phyloP scores from a whole-genome alignment of 2,329 filamentous ascomycete genomes.

The Nemania abortiva region DNA sequence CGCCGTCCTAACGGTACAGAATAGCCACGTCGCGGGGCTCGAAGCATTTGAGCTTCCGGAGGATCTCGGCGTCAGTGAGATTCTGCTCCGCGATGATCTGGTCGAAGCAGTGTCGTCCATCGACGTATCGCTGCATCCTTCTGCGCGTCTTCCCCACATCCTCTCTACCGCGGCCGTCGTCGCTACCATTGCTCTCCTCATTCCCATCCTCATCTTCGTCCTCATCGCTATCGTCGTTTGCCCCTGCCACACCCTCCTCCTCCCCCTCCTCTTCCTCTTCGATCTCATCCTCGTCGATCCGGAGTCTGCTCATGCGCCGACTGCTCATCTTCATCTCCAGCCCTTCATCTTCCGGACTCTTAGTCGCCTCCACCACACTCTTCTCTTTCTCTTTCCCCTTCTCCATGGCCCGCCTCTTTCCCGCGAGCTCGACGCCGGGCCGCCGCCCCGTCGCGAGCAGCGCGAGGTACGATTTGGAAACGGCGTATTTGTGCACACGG shows the following conservation, averaged over 20 bases:
- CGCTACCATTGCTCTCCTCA: slow-evolving; percentile 34
- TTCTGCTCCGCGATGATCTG: slow-evolving; percentile 84
- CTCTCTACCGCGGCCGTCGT: slow-evolving; percentile 24
- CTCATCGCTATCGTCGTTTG: slow-evolving; percentile 1
- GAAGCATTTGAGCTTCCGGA: slow-evolving; percentile 73
- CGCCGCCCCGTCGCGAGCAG: slow-evolving; percentile 66
- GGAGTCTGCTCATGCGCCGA: slow-evolving; percentile 12
- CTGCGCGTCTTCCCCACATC: slow-evolving; percentile 48
- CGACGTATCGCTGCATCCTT: slow-evolving; percentile 73
- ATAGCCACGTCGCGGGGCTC: slow-evolving; percentile 66
- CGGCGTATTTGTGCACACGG: slow-evolving; percentile 90
- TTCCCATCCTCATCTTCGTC: background rate
- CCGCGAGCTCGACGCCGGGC: slow-evolving; percentile 45
- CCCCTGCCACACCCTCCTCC: background rate
- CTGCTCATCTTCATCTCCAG: slow-evolving; percentile 36
- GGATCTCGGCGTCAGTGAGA: slow-evolving; percentile 75
- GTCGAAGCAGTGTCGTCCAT: slow-evolving; percentile 82
- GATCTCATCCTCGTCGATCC: background rate
- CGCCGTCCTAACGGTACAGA: slow-evolving; percentile 61
- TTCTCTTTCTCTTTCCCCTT: slow-evolving; percentile 5
- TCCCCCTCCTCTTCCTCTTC: background rate
- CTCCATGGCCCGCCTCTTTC: slow-evolving; percentile 25
- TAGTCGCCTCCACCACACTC: slow-evolving; percentile 28
- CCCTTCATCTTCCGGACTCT: slow-evolving; percentile 28
- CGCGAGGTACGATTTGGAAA: slow-evolving; percentile 73